Conservation (phyloP, 2,329 filamentous ascomycete species). For the Xylariaceae sp. region DNA sequence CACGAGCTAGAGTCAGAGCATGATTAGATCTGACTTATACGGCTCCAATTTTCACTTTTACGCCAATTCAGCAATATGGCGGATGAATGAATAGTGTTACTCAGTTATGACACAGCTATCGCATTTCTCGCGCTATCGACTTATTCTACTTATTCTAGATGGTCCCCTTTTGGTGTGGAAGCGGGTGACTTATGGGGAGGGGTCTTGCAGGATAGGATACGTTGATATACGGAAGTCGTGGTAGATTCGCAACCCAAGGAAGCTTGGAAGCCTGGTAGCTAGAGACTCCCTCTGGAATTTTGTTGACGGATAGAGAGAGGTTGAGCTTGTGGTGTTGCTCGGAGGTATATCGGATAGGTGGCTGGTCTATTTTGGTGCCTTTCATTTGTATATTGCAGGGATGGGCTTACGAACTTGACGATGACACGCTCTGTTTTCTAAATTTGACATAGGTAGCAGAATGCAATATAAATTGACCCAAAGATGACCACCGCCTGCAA, state of each 20-base stretch:
- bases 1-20: background rate
- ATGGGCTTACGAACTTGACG: conserved; percentile 16
- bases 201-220: too few relatives aligned
- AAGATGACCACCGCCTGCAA: conserved; percentile 6
- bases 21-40: too few relatives aligned
- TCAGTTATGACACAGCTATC: background rate
- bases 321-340: conserved; percentile 4
- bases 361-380: background rate
- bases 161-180: too few relatives aligned
- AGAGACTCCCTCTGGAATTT: background rate
- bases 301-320: conserved; percentile 13
- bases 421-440: conserved; percentile 14
- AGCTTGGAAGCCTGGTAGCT: background rate
- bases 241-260: background rate
- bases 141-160: too few relatives aligned
- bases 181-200: too few relatives aligned
- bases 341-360: conserved; percentile 5
- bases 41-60: too few relatives aligned
- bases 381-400: conserved; percentile 5
- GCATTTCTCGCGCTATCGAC: background rate
- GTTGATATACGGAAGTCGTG: background rate
- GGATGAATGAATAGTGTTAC: background rate
- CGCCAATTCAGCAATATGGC: too few relatives aligned
- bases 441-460: conserved; percentile 6
- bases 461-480: conserved; percentile 15